Evolutionary conservation across 2,329 filamentous ascomycete species (phyloP).

Genomic region (Endoconidiophora polonica): DNA sequence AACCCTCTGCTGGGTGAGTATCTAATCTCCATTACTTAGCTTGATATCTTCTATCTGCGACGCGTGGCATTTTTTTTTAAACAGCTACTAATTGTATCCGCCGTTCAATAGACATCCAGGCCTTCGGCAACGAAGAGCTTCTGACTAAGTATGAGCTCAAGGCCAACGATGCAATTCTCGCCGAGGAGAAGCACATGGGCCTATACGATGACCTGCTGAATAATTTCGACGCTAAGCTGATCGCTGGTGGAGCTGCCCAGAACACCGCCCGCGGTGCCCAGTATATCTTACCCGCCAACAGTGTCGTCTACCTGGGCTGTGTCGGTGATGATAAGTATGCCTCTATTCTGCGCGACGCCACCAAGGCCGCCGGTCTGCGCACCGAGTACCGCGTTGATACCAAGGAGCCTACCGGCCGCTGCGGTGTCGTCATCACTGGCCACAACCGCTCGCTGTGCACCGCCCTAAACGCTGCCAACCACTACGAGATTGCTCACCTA

Average conservation of each 20-base stretch:
- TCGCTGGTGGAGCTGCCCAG: conserved; percentile 90
- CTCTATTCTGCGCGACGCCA: conserved; percentile 70
- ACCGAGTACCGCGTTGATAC: conserved; percentile 91
- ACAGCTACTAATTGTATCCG: neutral
- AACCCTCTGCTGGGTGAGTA: conserved; percentile 82
- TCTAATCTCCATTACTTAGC: neutral
- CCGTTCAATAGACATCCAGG: conserved; percentile 65
- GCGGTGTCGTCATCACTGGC: conserved; percentile 91
- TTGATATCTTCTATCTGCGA: neutral
- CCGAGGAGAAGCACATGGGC: conserved; percentile 73
- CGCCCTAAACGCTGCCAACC: conserved; percentile 88
- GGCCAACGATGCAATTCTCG: conserved; percentile 93
- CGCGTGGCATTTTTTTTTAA: neutral
- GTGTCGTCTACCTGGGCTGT: conserved; percentile 83
- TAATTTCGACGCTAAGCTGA: conserved; percentile 84
- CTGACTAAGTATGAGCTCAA: conserved; percentile 89
- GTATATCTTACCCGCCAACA: conserved; percentile 84
- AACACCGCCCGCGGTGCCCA: conserved; percentile 93
- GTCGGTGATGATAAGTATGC: conserved; percentile 94
- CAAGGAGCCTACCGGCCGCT: conserved; percentile 72
- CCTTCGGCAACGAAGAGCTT: conserved; percentile 60
- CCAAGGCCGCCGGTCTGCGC: conserved; percentile 71
- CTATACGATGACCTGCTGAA: conserved; percentile 89
- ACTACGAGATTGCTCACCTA: conserved; percentile 88
- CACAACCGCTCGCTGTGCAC: conserved; percentile 92